A percentile compares a stretch with the other conserved stretches of the same genome.
Conservation (phyloP, 148 eudicot genomes). For the Rhododendron kiyosumense region DNA sequence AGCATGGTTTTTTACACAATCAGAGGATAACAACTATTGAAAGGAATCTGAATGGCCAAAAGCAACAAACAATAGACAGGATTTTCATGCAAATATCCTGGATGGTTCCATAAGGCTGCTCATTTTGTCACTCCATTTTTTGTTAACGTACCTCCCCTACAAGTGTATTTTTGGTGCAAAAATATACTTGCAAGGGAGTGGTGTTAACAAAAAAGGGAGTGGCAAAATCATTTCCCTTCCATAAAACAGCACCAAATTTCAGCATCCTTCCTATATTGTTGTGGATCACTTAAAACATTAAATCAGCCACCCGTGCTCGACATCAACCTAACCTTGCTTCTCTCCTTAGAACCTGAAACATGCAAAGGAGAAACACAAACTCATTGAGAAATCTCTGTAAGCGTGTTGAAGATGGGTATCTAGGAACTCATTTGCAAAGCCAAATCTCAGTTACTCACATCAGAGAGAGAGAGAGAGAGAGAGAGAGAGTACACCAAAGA, state of each 20-base stretch:
- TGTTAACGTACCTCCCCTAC: too few species aligned
- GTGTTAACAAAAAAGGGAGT: too few species aligned
- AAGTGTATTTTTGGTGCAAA: too few species aligned
- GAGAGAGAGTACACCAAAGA: background rate
- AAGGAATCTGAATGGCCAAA: background rate
- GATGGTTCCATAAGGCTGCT: slow-evolving; percentile 4
- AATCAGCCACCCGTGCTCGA: background rate
- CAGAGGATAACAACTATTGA: background rate
- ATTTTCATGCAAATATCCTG: background rate
- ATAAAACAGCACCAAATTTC: slow-evolving; percentile 6
- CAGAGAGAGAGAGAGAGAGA: too few species aligned
- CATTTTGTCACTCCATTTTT: too few species aligned
- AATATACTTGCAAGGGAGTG: too few species aligned
- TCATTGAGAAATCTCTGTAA: background rate
- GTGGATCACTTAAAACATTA: background rate
- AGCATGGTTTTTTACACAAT: background rate
- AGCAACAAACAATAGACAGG: background rate
- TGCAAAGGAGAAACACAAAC: background rate
- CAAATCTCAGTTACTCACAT: background rate
- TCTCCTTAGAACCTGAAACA: slow-evolving; percentile 63
- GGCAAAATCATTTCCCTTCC: too few species aligned
- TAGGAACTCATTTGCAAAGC: background rate
- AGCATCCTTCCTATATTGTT: background rate
- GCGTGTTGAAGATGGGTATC: background rate
- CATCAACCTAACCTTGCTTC: slow-evolving; percentile 78